phyloP scores from a whole-genome alignment of 2,329 filamentous ascomycete species.

The Cadophora malorum region DNA sequence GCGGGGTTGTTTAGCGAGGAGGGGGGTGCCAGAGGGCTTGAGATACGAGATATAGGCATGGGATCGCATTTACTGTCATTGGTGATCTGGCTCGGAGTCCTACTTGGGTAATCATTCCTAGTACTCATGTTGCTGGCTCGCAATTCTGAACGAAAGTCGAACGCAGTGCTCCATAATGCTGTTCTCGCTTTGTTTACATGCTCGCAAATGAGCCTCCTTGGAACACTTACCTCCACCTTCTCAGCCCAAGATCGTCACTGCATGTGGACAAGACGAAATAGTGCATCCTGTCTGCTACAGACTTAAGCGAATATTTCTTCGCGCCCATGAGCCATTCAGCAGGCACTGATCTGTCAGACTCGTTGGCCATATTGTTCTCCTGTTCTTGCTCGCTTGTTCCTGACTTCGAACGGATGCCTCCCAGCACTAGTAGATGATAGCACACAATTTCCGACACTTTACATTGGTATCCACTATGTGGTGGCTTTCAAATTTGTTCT shows the following conservation, averaged over 20 bases:
- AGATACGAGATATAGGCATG: background rate
- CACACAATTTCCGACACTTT: background rate
- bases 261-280: too few species aligned
- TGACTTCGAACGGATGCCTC: background rate
- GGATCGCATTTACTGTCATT: background rate
- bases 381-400: background rate
- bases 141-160: background rate
- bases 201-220: too few species aligned
- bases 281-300: too few species aligned
- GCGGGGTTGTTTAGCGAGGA: slow-evolving; percentile 4
- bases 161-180: background rate
- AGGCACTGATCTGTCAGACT: too few species aligned
- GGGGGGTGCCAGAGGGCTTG: background rate
- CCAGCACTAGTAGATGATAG: background rate
- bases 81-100: background rate
- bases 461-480: background rate
- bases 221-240: too few species aligned
- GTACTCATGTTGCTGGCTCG: background rate
- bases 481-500: background rate
- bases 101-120: background rate
- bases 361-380: too few species aligned
- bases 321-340: too few species aligned
- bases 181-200: background rate
- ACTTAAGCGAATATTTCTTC: too few species aligned
- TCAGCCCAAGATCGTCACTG: too few species aligned